phyloP scores from a whole-genome alignment of 2,329 filamentous ascomycete species.

The Fusarium tupiense region DNA sequence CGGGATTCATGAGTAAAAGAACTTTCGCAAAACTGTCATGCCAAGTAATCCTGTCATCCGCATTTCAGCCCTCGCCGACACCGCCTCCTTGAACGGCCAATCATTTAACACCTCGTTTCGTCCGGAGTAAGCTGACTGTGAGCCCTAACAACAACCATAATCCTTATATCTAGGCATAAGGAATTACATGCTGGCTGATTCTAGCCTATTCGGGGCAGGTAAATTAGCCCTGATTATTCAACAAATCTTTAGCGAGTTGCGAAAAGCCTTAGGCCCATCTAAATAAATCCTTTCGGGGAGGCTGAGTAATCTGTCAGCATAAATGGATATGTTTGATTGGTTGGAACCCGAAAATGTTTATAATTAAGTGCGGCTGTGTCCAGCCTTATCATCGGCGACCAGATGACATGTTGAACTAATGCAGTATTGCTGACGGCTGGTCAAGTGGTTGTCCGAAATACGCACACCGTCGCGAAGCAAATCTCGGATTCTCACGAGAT shows the following conservation, averaged over 20 bases:
- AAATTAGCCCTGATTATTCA: not conserved
- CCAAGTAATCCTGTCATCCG: not conserved
- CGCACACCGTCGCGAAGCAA: accelerated
- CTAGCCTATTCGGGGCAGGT: not conserved
- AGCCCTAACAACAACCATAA: not conserved
- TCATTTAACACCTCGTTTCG: not conserved
- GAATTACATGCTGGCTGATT: not conserved
- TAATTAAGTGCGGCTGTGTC: not conserved
- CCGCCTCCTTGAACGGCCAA: not conserved
- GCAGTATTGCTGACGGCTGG: not conserved
- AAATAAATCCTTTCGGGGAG: not conserved
- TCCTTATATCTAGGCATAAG: not conserved
- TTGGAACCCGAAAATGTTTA: not conserved
- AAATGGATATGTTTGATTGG: not conserved
- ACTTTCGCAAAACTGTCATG: not conserved
- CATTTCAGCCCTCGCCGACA: not conserved
- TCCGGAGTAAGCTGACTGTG: not conserved
- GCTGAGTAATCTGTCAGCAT: not conserved
- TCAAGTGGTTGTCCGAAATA: not conserved
- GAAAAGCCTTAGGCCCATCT: not conserved
- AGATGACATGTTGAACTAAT: not conserved
- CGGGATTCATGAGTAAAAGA: not conserved
- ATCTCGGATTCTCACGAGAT: not conserved
- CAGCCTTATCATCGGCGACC: not conserved
- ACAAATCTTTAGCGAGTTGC: not conserved